Percentiles rank a stretch among this genome's conserved stretches.
phyloP scores from a whole-genome alignment of 192 early-diverging fungal species.

The Cetraspora pellucida region DNA sequence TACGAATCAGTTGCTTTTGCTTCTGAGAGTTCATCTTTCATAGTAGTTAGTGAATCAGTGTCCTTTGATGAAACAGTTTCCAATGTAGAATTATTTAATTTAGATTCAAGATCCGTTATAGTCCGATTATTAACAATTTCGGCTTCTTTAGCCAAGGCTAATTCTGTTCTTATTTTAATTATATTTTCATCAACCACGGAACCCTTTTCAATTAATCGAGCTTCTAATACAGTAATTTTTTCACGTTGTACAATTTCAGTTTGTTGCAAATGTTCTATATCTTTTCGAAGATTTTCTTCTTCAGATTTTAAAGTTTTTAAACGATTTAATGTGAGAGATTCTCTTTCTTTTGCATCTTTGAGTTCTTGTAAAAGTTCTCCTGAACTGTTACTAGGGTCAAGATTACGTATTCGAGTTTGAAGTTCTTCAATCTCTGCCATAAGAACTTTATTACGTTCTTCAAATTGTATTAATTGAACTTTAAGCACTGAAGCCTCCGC shows the following conservation, averaged over 20 bases:
- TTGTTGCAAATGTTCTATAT: background rate
- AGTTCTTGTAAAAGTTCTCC: background rate
- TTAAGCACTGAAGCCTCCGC: background rate
- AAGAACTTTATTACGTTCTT: background rate
- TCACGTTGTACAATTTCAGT: conserved; percentile 4
- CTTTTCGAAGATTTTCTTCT: background rate
- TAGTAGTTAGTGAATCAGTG: background rate
- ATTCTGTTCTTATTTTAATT: background rate
- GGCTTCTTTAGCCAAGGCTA: background rate
- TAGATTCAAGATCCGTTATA: conserved; percentile 14
- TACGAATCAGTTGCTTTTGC: background rate
- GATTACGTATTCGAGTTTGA: background rate
- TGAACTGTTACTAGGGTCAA: background rate
- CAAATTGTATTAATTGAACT: background rate
- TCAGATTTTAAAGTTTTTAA: background rate
- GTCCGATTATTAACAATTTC: background rate
- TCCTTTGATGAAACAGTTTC: background rate
- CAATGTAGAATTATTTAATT: background rate
- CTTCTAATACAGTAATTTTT: conserved; percentile 3
- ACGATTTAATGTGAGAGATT: background rate
- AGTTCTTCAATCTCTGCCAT: background rate
- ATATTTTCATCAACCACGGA: background rate
- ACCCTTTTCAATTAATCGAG: background rate
- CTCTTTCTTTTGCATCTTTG: background rate
- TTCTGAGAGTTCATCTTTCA: conserved; percentile 13